Evolutionary conservation across 257 asterid species (phyloP), one percentile per base, ranked within the genome.

Genomic region (Fraxinus pennsylvanica): DNA sequence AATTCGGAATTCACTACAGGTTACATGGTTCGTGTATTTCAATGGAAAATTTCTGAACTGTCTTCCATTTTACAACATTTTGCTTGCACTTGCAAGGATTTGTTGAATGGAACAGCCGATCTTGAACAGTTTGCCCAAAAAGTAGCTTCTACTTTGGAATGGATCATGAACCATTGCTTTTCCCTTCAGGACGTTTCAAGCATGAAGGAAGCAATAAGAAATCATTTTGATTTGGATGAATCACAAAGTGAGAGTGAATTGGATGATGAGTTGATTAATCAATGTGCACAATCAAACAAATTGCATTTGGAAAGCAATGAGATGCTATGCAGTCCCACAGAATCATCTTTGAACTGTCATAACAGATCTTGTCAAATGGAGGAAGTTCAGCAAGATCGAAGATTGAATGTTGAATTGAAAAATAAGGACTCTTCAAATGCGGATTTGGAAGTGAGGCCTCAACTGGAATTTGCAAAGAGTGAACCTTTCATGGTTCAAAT

Each of bases 81-180:
- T 76, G 73, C 83, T 75, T 86, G 81, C 80, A 89, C 81, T 76
- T 93, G 98, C 83, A 81, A 77, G 70, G 88, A 86, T 78, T 84
- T 91, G 71, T 81, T 87, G 80, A 82, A 78, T 50, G 92, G 91
- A 45, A 85, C 81, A 59, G 90, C 87, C 25, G 88, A 76, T 81
- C 71, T 90, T 27, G 94, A 87, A 75, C 84, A 76, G 45, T 91
- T 93, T 82, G 83, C 84, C 74, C 88, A 81, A 69, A 82, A 76
- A 65, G 84, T 93, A 65, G 86, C 91, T 27, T 80, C 86, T 71
- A 84, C 86, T 80, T 78, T 93, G 87, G 97, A 90, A 73, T 93
- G 98, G 98, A 83, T 91, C 79, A 79, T 88, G 87, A 90, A 89
- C 81, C 98, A 91, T 73, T 93, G 97, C 81, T 93, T 90, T 80